phyloP scores from a whole-genome alignment of 2,329 filamentous ascomycete species.

The Geosmithia putterillii region DNA sequence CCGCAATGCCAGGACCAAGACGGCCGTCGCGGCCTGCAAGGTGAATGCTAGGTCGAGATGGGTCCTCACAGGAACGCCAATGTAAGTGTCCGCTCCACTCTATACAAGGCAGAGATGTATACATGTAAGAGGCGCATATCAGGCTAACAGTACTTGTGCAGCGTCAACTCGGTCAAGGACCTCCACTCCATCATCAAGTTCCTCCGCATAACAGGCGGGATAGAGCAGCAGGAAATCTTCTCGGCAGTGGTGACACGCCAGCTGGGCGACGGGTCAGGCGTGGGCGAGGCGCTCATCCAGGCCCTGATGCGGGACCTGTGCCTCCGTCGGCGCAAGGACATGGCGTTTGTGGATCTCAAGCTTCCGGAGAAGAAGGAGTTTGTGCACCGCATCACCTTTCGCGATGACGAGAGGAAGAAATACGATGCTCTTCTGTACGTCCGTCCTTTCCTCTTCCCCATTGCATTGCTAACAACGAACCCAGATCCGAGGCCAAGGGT shows the following conservation, averaged over 20 bases:
- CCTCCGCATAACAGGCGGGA: constrained; percentile 60
- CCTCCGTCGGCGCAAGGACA: constrained; percentile 72
- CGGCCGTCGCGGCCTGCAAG: constrained; percentile 53
- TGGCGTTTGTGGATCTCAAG: constrained; percentile 74
- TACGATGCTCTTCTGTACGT: constrained; percentile 58
- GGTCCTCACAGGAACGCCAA: constrained; percentile 71
- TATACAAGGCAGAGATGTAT: too few species aligned
- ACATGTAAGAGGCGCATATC: too few species aligned
- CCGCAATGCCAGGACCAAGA: constrained; percentile 64
- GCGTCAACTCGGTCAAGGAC: constrained; percentile 69
- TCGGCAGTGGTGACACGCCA: constrained; percentile 51
- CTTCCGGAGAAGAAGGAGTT: constrained; percentile 69
- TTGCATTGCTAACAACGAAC: constrained; percentile 10
- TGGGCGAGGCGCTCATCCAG: constrained; percentile 55
- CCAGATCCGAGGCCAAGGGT: constrained; percentile 60
- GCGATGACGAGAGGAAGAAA: constrained; percentile 60
- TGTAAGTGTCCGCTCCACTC: too few species aligned
- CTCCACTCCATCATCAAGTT: constrained; percentile 72
- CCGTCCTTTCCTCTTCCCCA: background rate
- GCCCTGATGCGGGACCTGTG: constrained; percentile 71
- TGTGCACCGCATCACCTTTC: constrained; percentile 62
- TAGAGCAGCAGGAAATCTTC: constrained; percentile 64
- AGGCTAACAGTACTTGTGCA: too few species aligned
- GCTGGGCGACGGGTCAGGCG: constrained; percentile 41
- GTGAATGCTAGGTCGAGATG: constrained; percentile 63